Base-by-base conservation (phyloP, 306 rosid genomes). In the Ormosia semicastrata region DNA sequence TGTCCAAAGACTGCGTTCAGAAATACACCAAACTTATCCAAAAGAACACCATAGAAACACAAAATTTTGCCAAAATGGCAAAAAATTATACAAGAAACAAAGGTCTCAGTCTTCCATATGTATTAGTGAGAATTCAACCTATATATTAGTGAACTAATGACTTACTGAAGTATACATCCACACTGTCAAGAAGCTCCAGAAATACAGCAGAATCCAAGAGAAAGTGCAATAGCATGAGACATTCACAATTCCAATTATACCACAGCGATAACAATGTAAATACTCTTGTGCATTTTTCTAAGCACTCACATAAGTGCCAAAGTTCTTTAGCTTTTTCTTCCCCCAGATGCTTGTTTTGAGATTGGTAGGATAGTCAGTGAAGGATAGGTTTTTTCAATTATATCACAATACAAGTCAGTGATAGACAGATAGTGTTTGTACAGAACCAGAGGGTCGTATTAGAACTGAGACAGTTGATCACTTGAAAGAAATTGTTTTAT, bases 171-270 rank as follows among this genome's bases (percentile, higher is more conserved):
- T 33, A 54, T 9, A 36, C 75, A 17, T 47, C 73, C 41, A 75
- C 59, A 41, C 41, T 65, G 30, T 54, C 65, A 33, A 52, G 37
- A 52, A 24, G 30, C 15, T 43, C 71, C 7, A 18, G 39, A 74
- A 65, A 66, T 32, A 59, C 63, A 65, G 43, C 72, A 77, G 50
- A 77, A 83, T 50, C 41, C 50, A 76, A 83, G 12, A 9, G 44
- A 8, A 52, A 13, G 53, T 62, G 3, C 40, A 73, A 33, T 77
- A 77, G 18, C 50, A 63, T 4, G 29, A 66, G 33, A 8, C 49
- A 69, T 71, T 46, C 67, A 41, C 8, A 71, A 71, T 33, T 71
- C 29, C 34, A 8, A 53, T 71, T 53, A 57, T 64, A 37, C 40
- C 24, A 63, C 34, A 64, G 5, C 68, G 69, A 73, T 37, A 39